Base-by-base conservation (phyloP, 345 rosid species). In the Pugionium dolabratum region DNA sequence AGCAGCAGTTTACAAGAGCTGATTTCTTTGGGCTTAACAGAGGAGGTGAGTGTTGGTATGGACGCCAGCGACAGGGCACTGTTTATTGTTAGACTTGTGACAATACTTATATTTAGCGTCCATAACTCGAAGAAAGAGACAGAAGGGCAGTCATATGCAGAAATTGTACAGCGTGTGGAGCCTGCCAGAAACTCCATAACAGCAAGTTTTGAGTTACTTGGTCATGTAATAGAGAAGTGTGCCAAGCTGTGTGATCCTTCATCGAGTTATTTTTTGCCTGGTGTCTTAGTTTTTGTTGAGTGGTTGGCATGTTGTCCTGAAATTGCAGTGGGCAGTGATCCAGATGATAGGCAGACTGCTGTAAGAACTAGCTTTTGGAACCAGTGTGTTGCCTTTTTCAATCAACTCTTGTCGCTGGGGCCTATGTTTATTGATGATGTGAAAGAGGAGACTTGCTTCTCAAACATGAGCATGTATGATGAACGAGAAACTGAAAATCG, bases 271-370 rank as follows among this genome's bases (percentile, higher is more conserved):
- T 81, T 87, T 42, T 69, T 94, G 62, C 93, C 99, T 62, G 89
- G 96, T 35, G 75, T 88, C 65, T 73, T 94, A 44, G 88, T 94
- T 52, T 88, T 88, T 74, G 76, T 90, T 56, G 99, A 94, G 74
- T 94, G 99, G 97, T 71, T 90, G 80, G 97, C 97, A 42, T 90
- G 91, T 67, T 85, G 64, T 75, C 93, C 97, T 35, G 97, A 88
- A 66, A 50, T 85, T 67, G 93, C 90, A 42, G 44, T 78, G 5
- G 88, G 84, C 52, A 79, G 74, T 60, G 93, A 87, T 64, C 65
- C 69, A 54, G 96, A 88, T 77, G 95, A 87, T 78, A 83, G 73
- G 54, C 96, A 84, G 78, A 72, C 72, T 26, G 62, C 78, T 59
- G 84, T 73, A 47, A 82, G 93, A 72, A 78, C 79, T 48, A 77